phyloP scores from a whole-genome alignment of 306 rosid genomes.

The Hylodesmum podocarpum region DNA sequence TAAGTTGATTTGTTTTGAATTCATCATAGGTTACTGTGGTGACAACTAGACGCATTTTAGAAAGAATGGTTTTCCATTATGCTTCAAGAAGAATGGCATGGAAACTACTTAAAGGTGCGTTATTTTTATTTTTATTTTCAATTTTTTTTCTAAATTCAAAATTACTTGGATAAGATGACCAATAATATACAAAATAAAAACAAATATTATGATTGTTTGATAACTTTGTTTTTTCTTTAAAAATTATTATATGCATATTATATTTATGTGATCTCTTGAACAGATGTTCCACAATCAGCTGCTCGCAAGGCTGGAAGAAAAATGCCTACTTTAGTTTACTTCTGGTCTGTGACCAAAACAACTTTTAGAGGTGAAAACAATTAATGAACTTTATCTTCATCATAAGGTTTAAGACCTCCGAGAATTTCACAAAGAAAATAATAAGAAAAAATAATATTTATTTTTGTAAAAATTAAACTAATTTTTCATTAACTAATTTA shows the following conservation, averaged over 20 bases:
- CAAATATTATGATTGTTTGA: not conserved
- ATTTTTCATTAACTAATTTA: no score
- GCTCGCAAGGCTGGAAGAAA: slow-evolving; percentile 70
- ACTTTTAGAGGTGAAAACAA: slow-evolving; percentile 68
- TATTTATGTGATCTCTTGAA: slow-evolving; percentile 13
- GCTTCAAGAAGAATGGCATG: slow-evolving; percentile 73
- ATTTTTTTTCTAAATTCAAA: not conserved
- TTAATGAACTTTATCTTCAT: not conserved
- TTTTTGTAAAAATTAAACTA: no score
- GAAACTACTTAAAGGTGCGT: slow-evolving; percentile 82
- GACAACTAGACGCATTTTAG: slow-evolving; percentile 80
- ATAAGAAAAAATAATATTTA: no score
- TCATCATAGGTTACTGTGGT: slow-evolving; percentile 60
- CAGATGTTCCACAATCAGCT: slow-evolving; percentile 78
- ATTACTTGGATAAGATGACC: not conserved
- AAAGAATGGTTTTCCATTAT: slow-evolving; percentile 64
- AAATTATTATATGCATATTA: not conserved
- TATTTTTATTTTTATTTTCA: not conserved
- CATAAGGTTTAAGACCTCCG: slow-evolving; percentile 8
- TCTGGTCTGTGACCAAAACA: slow-evolving; percentile 60
- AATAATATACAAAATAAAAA: not conserved
- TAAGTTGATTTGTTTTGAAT: slow-evolving; percentile 22
- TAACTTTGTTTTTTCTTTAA: not conserved
- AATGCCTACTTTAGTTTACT: slow-evolving; percentile 58
- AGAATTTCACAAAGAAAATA: no score